phyloP scores from a whole-genome alignment of 1,284 basidiomycete genomes.

The Rhodotorula mucilaginosa region DNA sequence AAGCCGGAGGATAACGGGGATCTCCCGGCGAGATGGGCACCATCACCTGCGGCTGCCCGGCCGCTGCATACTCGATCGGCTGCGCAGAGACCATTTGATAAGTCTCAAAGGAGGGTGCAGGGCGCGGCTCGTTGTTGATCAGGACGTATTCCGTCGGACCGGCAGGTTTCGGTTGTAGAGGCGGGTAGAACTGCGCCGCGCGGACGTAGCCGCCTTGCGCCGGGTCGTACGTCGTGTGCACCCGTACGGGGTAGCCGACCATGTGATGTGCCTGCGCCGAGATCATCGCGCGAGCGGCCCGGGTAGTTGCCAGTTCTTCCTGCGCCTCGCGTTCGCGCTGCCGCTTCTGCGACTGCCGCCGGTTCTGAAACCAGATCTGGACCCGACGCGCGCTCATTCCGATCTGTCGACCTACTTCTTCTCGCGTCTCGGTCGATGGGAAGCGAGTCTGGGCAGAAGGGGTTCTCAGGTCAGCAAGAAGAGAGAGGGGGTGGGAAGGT shows the following conservation, averaged over 20 bases:
- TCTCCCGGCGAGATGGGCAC: neutral
- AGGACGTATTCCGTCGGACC: neutral
- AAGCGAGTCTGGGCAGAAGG: slow-evolving; percentile 65
- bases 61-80: neutral
- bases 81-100: too few species aligned
- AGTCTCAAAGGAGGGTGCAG: neutral
- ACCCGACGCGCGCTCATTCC: slow-evolving; percentile 79
- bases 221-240: slow-evolving; percentile 17
- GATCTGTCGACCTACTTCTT: slow-evolving; percentile 75
- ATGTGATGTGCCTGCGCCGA: slow-evolving; percentile 16
- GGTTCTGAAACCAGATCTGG: slow-evolving; percentile 58
- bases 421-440: slow-evolving; percentile 75
- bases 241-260: slow-evolving; percentile 2
- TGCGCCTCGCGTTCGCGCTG: slow-evolving; percentile 36
- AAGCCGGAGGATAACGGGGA: neutral
- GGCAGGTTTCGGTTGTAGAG: neutral
- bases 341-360: slow-evolving; percentile 40
- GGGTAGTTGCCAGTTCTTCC: slow-evolving; percentile 7
- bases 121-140: neutral
- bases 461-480: neutral
- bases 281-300: slow-evolving; percentile 2
- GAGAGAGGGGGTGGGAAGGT: neutral
- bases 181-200: neutral
- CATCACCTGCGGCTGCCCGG: neutral
- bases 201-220: neutral